Conservation (phyloP, 441 rosid genomes). For the Corymbia citriodora region DNA sequence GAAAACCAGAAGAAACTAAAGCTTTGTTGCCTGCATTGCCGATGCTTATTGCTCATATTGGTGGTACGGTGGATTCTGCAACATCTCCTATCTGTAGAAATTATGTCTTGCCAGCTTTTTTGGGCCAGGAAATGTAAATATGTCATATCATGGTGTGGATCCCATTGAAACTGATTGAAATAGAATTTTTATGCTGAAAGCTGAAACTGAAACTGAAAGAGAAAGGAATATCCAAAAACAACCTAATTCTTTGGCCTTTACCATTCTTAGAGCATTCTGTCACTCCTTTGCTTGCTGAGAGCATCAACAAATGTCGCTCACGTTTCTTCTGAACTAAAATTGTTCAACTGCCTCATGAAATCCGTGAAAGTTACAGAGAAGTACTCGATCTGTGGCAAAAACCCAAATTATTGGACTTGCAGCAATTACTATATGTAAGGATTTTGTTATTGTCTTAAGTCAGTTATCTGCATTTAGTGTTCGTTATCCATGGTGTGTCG, state of each 20-base stretch:
- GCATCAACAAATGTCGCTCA: neutral
- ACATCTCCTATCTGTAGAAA: neutral
- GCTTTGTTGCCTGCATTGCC: conserved; percentile 86
- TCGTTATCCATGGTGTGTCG: neutral
- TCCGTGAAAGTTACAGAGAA: neutral
- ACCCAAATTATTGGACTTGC: conserved; percentile 5
- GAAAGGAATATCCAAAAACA: neutral
- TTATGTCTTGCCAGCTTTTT: neutral
- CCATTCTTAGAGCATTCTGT: neutral
- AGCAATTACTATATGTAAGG: neutral
- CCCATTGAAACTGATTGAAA: neutral
- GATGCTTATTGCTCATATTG: conserved; percentile 86
- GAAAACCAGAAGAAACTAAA: conserved; percentile 87
- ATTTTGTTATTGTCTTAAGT: neutral
- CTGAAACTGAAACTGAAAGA: neutral
- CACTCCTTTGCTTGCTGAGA: neutral
- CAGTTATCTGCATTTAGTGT: neutral
- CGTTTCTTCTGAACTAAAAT: neutral
- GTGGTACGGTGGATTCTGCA: conserved; percentile 39
- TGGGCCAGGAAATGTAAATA: neutral
- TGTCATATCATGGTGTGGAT: neutral
- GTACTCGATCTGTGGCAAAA: neutral
- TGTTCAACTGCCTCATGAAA: neutral
- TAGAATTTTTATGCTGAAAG: neutral
- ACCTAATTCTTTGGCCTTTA: neutral